phyloP scores from a whole-genome alignment of 2,329 filamentous ascomycete genomes.

The Pseudodiploospora longispora region DNA sequence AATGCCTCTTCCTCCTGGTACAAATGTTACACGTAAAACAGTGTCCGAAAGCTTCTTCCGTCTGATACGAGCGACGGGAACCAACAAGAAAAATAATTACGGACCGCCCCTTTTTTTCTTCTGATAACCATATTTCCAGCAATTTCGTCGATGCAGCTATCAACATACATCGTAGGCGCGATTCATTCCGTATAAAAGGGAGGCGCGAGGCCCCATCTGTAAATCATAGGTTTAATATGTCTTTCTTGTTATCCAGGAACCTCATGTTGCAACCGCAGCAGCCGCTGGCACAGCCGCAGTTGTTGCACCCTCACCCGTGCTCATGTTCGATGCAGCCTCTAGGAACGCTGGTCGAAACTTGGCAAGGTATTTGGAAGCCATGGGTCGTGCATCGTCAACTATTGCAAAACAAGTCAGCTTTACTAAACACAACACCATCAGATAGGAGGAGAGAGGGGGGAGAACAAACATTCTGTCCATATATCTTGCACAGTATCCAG shows the following conservation, averaged over 20 bases:
- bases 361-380: constrained; percentile 54
- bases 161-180: too few species aligned
- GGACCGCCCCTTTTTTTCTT: too few species aligned
- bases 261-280: constrained; percentile 24
- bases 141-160: too few species aligned
- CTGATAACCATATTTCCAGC: too few species aligned
- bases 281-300: constrained; percentile 14
- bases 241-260: too few species aligned
- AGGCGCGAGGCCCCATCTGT: too few species aligned
- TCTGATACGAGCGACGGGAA: too few species aligned
- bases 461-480: constrained; percentile 54
- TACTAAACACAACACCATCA: constrained; percentile 9
- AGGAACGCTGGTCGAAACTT: constrained; percentile 52
- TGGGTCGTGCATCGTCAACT: constrained; percentile 56
- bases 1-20: constrained; percentile 2
- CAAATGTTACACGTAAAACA: constrained; percentile 1
- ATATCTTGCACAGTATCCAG: constrained; percentile 59
- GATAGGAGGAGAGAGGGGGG: constrained; percentile 2
- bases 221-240: too few species aligned
- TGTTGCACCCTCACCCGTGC: constrained; percentile 13
- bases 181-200: too few species aligned
- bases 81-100: too few species aligned
- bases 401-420: constrained; percentile 2
- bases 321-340: constrained; percentile 21
- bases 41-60: too few species aligned